Conservation (phyloP, 768 basidiomycete species). For the Boletus reticuloceps region DNA sequence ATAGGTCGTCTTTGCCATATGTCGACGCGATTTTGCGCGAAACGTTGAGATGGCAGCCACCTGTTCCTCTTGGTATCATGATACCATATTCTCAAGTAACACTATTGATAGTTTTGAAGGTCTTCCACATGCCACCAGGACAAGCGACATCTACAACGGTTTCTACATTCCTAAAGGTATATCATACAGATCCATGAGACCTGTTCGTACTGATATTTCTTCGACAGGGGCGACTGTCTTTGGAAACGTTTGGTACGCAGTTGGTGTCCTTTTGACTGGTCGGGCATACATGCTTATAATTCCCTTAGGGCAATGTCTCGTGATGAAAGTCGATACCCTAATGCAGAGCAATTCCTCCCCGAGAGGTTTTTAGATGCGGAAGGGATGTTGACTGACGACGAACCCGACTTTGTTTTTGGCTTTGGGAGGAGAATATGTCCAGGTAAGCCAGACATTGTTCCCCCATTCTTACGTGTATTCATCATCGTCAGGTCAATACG, state of each 20-base stretch:
- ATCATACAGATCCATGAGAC: background rate
- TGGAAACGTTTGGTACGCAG: background rate
- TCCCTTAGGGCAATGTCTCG: background rate
- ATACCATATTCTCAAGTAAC: no score
- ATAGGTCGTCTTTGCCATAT: background rate
- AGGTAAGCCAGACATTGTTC: background rate
- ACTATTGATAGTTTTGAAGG: background rate
- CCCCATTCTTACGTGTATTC: background rate
- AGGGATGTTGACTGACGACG: background rate
- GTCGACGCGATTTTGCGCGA: background rate
- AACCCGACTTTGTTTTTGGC: background rate
- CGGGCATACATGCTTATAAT: no score
- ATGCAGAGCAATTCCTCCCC: background rate
- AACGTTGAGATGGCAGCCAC: background rate
- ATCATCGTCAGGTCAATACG: background rate
- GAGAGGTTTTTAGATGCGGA: background rate
- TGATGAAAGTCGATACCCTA: background rate
- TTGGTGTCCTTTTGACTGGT: background rate
- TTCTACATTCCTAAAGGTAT: slow-evolving; percentile 1
- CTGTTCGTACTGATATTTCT: no score
- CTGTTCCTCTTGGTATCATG: background rate
- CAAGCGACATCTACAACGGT: background rate
- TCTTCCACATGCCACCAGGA: background rate
- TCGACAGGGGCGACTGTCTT: background rate
- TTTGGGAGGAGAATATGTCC: background rate